Base-by-base conservation (phyloP, 805 yeast species). In the Lachancea lanzarotensis region DNA sequence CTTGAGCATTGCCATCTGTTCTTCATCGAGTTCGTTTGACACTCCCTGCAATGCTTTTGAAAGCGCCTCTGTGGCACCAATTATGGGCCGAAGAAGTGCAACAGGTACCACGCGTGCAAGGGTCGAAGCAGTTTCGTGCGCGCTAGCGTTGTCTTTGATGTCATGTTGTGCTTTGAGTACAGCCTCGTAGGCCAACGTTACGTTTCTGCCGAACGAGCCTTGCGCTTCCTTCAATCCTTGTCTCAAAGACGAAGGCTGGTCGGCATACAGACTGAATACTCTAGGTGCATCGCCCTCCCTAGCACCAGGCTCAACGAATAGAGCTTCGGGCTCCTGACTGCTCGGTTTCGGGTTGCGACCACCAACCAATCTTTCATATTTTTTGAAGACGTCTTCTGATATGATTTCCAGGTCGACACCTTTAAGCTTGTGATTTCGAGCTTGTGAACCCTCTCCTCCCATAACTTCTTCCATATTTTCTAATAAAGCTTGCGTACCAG, bases 41-140 rank as follows among this genome's bases (percentile, higher is more conserved):
- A 90, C 72, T 1, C 98, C 98, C 67, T 87, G 74, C 41, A 90
- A 69, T 0, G 95, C 75, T 56, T 81, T 84, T 5, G 91, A 82
- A 6, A 90, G 72, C 0, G 95, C 95, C 60, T 88, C 96, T 0
- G 96, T 84, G 0, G 95, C 88, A 1, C 97, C 98, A 54, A 90
- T 88, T 49, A 88, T 74, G 2, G 97, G 96, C 35, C 96, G 64
- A 2, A 90, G 72, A 13, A 90, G 63, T 16, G 87, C 81, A 13
- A 87, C 78, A 0, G 97, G 97, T 1, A 95, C 79, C 0, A 84
- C 87, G 51, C 76, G 77, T 12, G 85, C 81, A 12, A 88, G 70
- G 1, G 87, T 81, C 16, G 71, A 64, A 0, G 86, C 76, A 0
- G 90, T 86, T 3, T 74, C 82, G 53, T 77, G 82, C 0, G 87